These are phyloP conservation scores for Lycium barbarum DNA, from an alignment of 257 asterid genomes.

Conservation along the genomic window DNA sequence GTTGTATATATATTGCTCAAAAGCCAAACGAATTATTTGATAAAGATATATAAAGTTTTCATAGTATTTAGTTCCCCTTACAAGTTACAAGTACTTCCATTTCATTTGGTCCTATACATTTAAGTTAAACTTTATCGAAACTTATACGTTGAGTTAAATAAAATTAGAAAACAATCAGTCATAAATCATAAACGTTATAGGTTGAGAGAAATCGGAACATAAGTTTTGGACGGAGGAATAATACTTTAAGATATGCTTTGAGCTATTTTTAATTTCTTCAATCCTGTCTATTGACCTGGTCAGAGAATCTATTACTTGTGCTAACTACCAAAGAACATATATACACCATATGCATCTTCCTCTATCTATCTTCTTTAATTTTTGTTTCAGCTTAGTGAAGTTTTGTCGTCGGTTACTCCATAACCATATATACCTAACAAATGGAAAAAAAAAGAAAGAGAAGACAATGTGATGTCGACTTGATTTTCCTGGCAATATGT, in stretches of 20 bases:
- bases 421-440: not conserved
- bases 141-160: not conserved
- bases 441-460: too few relatives aligned
- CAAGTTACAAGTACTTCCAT: too few relatives aligned
- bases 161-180: not conserved
- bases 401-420: not conserved
- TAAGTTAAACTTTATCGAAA: not conserved
- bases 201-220: not conserved
- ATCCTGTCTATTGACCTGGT: not conserved
- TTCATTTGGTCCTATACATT: not conserved
- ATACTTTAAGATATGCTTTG: not conserved
- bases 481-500: not conserved
- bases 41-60: not conserved
- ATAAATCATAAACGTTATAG: not conserved
- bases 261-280: not conserved
- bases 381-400: not conserved
- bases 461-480: not conserved
- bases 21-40: not conserved
- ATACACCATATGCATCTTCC: not conserved
- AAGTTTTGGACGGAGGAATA: constrained; percentile 21
- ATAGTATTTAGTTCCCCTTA: too few relatives aligned
- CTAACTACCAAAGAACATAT: not conserved
- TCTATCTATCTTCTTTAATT: not conserved
- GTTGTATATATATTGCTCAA: not conserved
- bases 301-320: not conserved